These are phyloP conservation scores for Aspergillus quadricinctus DNA, from an alignment of 2,329 filamentous ascomycete genomes.

Conservation along the genomic window DNA sequence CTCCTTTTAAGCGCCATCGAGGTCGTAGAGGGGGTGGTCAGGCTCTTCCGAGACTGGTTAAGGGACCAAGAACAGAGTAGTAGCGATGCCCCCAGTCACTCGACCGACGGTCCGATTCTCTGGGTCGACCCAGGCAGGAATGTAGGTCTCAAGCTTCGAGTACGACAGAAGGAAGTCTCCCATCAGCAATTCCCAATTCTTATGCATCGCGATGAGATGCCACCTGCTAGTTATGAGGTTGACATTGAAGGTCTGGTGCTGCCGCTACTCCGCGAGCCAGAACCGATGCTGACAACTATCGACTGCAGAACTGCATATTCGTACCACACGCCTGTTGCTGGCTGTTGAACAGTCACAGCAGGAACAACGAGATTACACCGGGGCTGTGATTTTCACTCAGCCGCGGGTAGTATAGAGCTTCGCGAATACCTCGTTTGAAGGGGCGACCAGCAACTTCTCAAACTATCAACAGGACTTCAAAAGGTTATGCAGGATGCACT, in stretches of 20 bases:
- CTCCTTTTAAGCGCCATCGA: constrained; percentile 62
- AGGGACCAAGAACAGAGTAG: constrained; percentile 35
- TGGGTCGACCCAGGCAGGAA: constrained; percentile 64
- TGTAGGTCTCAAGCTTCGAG: constrained; percentile 65
- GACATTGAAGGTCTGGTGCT: constrained; percentile 63
- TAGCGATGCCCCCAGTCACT: neutral
- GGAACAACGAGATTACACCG: constrained; percentile 57
- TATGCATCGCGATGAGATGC: constrained; percentile 56
- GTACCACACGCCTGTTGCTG: constrained; percentile 59
- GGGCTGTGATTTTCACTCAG: constrained; percentile 50
- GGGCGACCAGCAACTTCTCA: too few species aligned
- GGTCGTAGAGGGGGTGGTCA: constrained; percentile 63
- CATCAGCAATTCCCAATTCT: constrained; percentile 51
- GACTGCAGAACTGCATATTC: constrained; percentile 60
- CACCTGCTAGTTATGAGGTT: constrained; percentile 65
- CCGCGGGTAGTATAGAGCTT: neutral
- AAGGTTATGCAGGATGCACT: too few species aligned
- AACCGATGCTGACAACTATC: constrained; percentile 1
- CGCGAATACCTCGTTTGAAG: too few species aligned
- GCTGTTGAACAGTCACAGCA: constrained; percentile 61
- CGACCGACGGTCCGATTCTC: constrained; percentile 46
- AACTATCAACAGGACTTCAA: too few species aligned
- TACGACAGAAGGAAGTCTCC: constrained; percentile 49
- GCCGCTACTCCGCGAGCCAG: neutral
- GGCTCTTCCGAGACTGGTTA: constrained; percentile 72